Evolutionary conservation across 192 early-diverging fungal species (phyloP).

Genomic region (Dimargaris verticillata): DNA sequence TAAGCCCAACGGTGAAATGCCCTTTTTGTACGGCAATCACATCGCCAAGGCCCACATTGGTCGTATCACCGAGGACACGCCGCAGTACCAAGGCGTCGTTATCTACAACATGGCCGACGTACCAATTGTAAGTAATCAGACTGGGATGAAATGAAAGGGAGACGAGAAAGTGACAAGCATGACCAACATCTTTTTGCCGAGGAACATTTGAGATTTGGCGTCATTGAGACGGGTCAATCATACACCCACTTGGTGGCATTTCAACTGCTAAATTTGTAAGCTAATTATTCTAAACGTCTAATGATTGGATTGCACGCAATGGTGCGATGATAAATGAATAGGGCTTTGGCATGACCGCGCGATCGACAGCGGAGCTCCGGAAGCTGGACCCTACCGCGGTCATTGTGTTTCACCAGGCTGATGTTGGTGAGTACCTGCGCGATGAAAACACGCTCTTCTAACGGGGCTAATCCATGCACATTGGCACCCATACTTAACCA

Average conservation of each 20-base stretch:
- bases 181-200: too few relatives aligned
- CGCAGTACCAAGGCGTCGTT: slow-evolving; percentile 93
- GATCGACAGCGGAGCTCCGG: slow-evolving; percentile 77
- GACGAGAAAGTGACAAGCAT: too few relatives aligned
- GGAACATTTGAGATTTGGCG: too few relatives aligned
- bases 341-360: slow-evolving; percentile 92
- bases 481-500: too few relatives aligned
- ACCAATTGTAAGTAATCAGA: slow-evolving; percentile 38
- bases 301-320: too few relatives aligned
- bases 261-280: too few relatives aligned
- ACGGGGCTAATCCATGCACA: neutral
- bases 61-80: slow-evolving; percentile 93
- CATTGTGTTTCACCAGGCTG: slow-evolving; percentile 90
- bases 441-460: slow-evolving; percentile 61
- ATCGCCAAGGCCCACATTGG: slow-evolving; percentile 94
- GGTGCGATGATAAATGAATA: too few relatives aligned
- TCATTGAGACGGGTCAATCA: too few relatives aligned
- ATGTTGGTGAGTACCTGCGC: slow-evolving; percentile 92
- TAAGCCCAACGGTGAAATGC: slow-evolving; percentile 98
- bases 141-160: too few relatives aligned
- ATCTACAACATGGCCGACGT: slow-evolving; percentile 87
- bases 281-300: too few relatives aligned
- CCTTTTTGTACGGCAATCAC: slow-evolving; percentile 96
- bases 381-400: slow-evolving; percentile 91
- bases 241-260: too few relatives aligned